These are phyloP conservation scores for Botrytis squamosa DNA, from an alignment of 2,329 filamentous ascomycete genomes.

Conservation along the genomic window DNA sequence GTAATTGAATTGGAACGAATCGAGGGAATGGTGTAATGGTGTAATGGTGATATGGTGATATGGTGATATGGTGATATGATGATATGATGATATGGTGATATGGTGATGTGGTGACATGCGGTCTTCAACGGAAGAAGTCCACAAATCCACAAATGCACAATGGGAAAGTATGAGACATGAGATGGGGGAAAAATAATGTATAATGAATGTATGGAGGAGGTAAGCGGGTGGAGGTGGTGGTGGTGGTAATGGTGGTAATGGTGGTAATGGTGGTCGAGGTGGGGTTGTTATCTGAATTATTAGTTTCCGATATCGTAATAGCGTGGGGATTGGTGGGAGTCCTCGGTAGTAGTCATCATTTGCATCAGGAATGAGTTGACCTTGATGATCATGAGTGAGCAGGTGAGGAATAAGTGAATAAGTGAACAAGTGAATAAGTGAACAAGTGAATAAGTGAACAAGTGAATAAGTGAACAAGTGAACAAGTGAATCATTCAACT, in stretches of 20 bases:
- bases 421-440: too few species aligned
- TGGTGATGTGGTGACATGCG: background rate
- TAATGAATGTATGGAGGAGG: too few species aligned
- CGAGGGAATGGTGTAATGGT: background rate
- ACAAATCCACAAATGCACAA: background rate
- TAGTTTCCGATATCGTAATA: background rate
- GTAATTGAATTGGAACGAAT: background rate
- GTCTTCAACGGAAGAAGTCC: conserved; percentile 2
- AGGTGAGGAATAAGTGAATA: background rate
- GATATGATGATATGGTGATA: background rate
- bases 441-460: too few species aligned
- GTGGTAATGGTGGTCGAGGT: background rate
- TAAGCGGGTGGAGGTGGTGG: too few species aligned
- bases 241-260: background rate
- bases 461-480: too few species aligned
- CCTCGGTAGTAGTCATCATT: background rate
- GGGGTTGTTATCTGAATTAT: background rate
- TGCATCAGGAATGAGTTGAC: background rate
- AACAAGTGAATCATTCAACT: too few species aligned
- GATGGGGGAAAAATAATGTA: background rate
- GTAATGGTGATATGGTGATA: too few species aligned
- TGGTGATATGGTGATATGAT: background rate
- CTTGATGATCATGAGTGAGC: background rate
- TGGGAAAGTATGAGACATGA: background rate
- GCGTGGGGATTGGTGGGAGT: background rate